phyloP scores from a whole-genome alignment of 805 yeast species.

The Babjeviella inositovora region DNA sequence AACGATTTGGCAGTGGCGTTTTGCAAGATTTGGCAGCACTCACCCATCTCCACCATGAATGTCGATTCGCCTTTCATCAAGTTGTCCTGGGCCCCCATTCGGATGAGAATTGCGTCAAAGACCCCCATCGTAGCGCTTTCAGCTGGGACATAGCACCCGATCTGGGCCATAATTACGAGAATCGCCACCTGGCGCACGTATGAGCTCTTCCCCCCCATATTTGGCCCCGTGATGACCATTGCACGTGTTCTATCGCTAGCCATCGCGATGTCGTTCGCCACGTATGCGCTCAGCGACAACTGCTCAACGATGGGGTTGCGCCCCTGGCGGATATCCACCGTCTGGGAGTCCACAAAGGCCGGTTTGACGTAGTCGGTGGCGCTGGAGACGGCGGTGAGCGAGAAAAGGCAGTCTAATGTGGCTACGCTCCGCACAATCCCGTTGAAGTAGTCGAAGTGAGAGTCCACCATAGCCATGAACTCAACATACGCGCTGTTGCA shows the following conservation, averaged over 20 bases:
- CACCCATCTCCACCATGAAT: slow-evolving; percentile 63
- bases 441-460: slow-evolving; percentile 18
- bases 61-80: slow-evolving; percentile 66
- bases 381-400: slow-evolving; percentile 45
- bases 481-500: too few relatives aligned
- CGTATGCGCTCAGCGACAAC: slow-evolving; percentile 23
- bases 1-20: slow-evolving; percentile 35
- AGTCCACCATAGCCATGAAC: slow-evolving; percentile 14
- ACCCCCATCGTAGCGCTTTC: slow-evolving; percentile 41
- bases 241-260: slow-evolving; percentile 27
- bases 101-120: slow-evolving; percentile 35
- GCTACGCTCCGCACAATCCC: slow-evolving; percentile 30
- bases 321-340: slow-evolving; percentile 36
- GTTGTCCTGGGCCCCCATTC: slow-evolving; percentile 80
- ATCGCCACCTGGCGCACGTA: slow-evolving; percentile 64
- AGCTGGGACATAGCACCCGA: slow-evolving; percentile 69
- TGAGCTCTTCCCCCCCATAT: slow-evolving; percentile 80
- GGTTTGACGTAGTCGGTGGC: slow-evolving; percentile 33
- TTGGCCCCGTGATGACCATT: slow-evolving; percentile 68
- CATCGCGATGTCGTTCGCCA: slow-evolving; percentile 52
- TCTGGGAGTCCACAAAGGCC: slow-evolving; percentile 21
- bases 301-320: slow-evolving; percentile 56
- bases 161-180: slow-evolving; percentile 55
- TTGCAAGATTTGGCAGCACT: slow-evolving; percentile 40
- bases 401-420: slow-evolving; percentile 46